Base-by-base conservation (phyloP, 148 eudicot genomes). In the Euryodendron excelsum region DNA sequence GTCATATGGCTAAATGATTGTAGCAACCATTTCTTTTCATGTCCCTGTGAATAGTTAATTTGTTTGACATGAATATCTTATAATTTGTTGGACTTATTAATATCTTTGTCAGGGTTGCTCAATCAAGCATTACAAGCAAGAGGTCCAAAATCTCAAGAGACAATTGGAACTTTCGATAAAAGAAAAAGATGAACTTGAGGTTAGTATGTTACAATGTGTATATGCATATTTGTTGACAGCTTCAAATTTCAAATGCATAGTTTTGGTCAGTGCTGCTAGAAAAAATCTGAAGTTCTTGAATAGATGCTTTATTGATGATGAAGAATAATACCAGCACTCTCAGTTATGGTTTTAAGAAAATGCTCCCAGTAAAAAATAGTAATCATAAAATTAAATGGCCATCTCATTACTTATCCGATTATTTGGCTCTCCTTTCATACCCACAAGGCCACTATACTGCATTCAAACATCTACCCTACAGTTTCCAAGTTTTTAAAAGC, bases 161-260 rank as follows among this genome's bases (percentile, higher is more conserved):
- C 93, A 90, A 80, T 69, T 90, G 87, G 85, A 93, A 69, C 73
- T 82, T 82, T 80, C 79, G 30, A 59, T 78, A 62, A 90, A 88
- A 74, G 99, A 93, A 83, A 90, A 83, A 84, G 87, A 88, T 52
- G 90, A 87, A 64, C 82, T 91, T 31, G 80, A 90, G 98, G 99
- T 90, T 60, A 72, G 88, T 82, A 70, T 70, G 61, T 68, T 33
- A 27, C 48, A 28, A 10, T n/a, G 1, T 59, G 31, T 31, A 72
- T 21, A n/a, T 72, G 9, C 23, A 17, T 41, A 5, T 15, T 80
- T 41, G 55, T 20, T 59, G 50, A 12, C 31, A 56, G 21, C 53
- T 4, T 39, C 37, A 74, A 41, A 37, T n/a, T n/a, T n/a, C n/a
- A n/a, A n/a, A 69, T 77, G 63, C 36, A 27, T 69, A 55, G 34